Conservation (phyloP, 1,284 basidiomycete species). For the Jaminaea rosea region DNA sequence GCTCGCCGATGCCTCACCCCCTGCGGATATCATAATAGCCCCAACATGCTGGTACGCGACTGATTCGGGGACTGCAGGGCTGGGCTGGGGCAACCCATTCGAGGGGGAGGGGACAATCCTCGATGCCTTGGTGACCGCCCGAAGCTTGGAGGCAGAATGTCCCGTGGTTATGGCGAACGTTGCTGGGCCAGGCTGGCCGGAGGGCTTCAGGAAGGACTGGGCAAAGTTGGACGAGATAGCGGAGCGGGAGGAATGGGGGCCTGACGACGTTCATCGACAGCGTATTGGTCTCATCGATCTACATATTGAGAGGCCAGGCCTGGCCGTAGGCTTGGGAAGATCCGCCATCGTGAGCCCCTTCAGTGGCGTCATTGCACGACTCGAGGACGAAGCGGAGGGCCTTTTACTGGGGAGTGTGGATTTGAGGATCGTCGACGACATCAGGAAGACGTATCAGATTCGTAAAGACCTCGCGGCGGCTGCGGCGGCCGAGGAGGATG, state of each 20-base stretch:
- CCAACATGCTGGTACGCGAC: conserved; percentile 45
- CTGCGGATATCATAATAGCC: conserved; percentile 39
- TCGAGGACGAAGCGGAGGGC: conserved; percentile 22
- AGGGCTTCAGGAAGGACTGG: not conserved
- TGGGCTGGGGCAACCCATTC: conserved; percentile 22
- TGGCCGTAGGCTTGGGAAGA: conserved; percentile 28
- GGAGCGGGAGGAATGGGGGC: conserved; percentile 9
- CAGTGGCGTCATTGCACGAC: conserved; percentile 21
- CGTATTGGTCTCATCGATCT: no score
- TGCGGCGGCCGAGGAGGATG: no score
- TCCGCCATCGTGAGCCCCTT: conserved; percentile 34
- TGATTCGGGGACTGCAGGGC: conserved; percentile 30
- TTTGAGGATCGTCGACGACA: conserved; percentile 21
- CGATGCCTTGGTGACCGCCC: conserved; percentile 9
- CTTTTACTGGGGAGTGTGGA: conserved; percentile 30
- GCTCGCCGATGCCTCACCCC: conserved; percentile 9
- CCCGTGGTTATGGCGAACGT: conserved; percentile 42
- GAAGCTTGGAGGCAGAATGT: conserved; percentile 37
- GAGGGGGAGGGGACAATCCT: conserved; percentile 29
- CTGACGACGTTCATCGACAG: no score
- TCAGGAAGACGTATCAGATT: conserved; percentile 24
- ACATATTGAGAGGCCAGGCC: no score
- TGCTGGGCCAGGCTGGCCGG: conserved; percentile 20
- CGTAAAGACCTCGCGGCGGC: conserved; percentile 23
- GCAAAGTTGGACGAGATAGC: not conserved